Evolutionary conservation across 306 rosid species (phyloP), one percentile per base, ranked within the genome.

Genomic region (Ammopiptanthus mongolicus): DNA sequence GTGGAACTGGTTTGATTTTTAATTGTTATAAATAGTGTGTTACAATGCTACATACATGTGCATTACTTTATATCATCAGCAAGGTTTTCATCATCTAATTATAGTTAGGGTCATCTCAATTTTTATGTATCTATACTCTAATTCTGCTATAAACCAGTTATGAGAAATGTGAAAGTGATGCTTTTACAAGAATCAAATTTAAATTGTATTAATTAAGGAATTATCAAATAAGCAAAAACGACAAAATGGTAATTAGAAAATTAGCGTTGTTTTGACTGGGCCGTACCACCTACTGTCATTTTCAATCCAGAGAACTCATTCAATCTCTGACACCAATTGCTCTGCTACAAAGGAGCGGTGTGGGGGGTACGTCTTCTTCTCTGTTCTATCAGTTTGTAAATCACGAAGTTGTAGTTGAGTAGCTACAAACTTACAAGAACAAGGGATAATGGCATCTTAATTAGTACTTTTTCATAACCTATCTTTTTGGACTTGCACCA

Each of bases 271-370:
- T 50, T 84, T 80, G 77, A 84, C 71, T 60, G 46, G 33, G 48
- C 31, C 65, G 68, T 60, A 76, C 67, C 3, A 10, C 8, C 69
- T 33, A 52, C 15, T 80, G 87, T 76, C 82, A 72, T 46, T 84
- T 81, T 77, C 84, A 66, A 59, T 23, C 21, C 29, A 64, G 53
- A 76, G 61, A 72, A 25, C 74, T 60, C 62, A 70, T 76, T 72
- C 74, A 74, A 74, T 71, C 33, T 65, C 82, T 84, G 87, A 80
- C 87, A 75, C 19, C 33, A 2, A 47, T 62, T 69, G 29, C 52
- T 28, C 68, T 65, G 59, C 44, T 48, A 56, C 23, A 55, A 13
- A 31, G 9, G 8, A 2, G 12, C 25, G 4, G 13, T 25, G 2
- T 52, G 17, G 67, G 81, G 80, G 77, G 60, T 61, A n/a, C 77